These are phyloP conservation scores for Imleria badia DNA, from an alignment of 768 basidiomycete species.

Conservation along the genomic window DNA sequence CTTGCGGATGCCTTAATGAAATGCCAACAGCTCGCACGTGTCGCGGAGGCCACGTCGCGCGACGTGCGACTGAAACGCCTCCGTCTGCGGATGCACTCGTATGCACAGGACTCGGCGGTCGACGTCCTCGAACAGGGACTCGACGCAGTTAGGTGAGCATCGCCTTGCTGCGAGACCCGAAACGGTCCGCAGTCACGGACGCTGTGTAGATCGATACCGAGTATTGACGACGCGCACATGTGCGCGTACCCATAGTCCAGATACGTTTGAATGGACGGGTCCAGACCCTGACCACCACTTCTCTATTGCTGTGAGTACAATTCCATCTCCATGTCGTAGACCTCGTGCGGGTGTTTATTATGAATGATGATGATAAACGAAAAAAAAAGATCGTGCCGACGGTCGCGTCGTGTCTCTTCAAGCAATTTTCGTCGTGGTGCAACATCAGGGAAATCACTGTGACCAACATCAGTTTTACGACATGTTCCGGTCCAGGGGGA, in stretches of 20 bases:
- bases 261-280: constrained; percentile 54
- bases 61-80: constrained; percentile 30
- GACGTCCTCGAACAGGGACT: constrained; percentile 35
- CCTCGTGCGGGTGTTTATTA: not conserved
- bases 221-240: not conserved
- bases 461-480: constrained; percentile 45
- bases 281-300: constrained; percentile 63
- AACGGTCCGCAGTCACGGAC: not conserved
- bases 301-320: constrained; percentile 52
- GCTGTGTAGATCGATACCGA: not conserved
- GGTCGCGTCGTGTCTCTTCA: constrained; percentile 25
- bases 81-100: constrained; percentile 41
- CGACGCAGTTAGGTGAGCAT: constrained; percentile 36
- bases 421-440: constrained; percentile 37
- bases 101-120: constrained; percentile 29
- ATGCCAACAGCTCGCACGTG: constrained; percentile 14
- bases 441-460: constrained; percentile 46
- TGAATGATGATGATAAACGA: not conserved
- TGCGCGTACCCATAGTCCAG: constrained; percentile 37
- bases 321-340: not conserved
- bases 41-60: not conserved
- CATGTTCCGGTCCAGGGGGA: constrained; percentile 14
- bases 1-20: constrained; percentile 29
- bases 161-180: not conserved
- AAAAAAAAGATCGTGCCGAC: constrained; percentile 24